Conservation (phyloP, 495 filamentous ascomycete species). For the Tuber aestivum region DNA sequence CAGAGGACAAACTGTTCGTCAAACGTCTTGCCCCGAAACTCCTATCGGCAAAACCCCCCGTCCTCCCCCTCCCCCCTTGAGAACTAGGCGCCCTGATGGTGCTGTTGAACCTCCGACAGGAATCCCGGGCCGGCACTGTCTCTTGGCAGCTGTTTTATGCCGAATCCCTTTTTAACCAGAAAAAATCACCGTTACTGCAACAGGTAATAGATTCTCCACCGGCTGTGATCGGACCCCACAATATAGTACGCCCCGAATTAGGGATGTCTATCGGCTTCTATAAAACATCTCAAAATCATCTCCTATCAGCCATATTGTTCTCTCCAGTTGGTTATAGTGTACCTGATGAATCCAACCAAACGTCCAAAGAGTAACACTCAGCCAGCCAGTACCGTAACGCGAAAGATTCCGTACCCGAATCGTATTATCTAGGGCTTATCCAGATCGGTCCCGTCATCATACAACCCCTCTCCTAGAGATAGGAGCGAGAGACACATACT, state of each 20-base stretch:
- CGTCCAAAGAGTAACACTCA: not conserved
- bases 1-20: not conserved
- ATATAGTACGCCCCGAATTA: not conserved
- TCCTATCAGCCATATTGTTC: not conserved
- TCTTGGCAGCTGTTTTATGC: not conserved
- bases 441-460: not conserved
- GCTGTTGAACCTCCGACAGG: not conserved
- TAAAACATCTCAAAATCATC: not conserved
- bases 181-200: not conserved
- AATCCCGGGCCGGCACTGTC: not conserved
- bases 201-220: not conserved
- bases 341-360: not conserved
- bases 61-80: not conserved
- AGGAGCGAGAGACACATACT: not conserved
- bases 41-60: not conserved
- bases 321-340: not conserved
- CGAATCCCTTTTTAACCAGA: not conserved
- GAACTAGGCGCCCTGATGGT: not conserved
- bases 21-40: not conserved
- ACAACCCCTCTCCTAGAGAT: not conserved
- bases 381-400: not conserved
- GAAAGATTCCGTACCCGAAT: not conserved
- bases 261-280: not conserved
- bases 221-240: not conserved
- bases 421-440: not conserved